A percentile compares a stretch with the other conserved stretches of the same genome.
These are phyloP conservation scores for Colletotrichum australisinense DNA, from an alignment of 2,329 filamentous ascomycete genomes.

Conservation along the genomic window DNA sequence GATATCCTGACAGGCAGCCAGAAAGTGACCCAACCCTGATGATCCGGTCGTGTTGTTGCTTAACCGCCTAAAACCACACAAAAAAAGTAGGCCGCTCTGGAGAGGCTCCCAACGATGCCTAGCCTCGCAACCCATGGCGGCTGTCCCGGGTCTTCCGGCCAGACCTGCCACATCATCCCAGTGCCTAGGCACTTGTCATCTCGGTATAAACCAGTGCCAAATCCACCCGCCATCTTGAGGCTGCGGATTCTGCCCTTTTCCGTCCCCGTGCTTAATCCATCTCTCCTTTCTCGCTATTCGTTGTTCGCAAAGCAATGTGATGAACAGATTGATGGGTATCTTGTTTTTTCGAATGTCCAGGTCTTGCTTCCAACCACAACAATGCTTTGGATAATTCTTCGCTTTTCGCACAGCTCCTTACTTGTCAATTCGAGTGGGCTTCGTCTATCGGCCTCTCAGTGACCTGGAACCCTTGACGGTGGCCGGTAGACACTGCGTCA, in stretches of 20 bases:
- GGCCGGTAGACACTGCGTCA: slow-evolving; percentile 65
- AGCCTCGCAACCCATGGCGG: slow-evolving; percentile 4
- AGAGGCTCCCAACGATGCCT: slow-evolving; percentile 8
- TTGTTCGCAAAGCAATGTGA: slow-evolving; percentile 31
- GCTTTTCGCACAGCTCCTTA: neutral
- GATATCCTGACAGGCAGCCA: slow-evolving; percentile 20
- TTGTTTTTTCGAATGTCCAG: slow-evolving; percentile 31
- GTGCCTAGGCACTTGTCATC: neutral
- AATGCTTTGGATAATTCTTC: slow-evolving; percentile 22
- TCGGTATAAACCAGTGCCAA: slow-evolving; percentile 14
- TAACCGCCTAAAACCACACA: slow-evolving; percentile 3
- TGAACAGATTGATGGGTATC: slow-evolving; percentile 33
- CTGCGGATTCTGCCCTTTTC: neutral
- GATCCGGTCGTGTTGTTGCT: neutral
- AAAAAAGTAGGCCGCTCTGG: neutral
- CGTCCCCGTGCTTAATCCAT: slow-evolving; percentile 8
- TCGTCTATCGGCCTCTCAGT: slow-evolving; percentile 27
- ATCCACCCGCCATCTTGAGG: neutral
- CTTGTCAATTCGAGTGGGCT: slow-evolving; percentile 12
- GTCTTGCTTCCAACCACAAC: slow-evolving; percentile 20
- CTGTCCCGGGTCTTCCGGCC: slow-evolving; percentile 27
- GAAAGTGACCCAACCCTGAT: neutral
- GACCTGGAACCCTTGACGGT: slow-evolving; percentile 62
- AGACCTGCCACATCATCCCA: slow-evolving; percentile 5
- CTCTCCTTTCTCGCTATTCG: slow-evolving; percentile 3